Percentiles rank a stretch among this genome's conserved stretches.
These are phyloP conservation scores for Tilletia setariae DNA, from an alignment of 1,284 basidiomycete species.

Conservation along the genomic window DNA sequence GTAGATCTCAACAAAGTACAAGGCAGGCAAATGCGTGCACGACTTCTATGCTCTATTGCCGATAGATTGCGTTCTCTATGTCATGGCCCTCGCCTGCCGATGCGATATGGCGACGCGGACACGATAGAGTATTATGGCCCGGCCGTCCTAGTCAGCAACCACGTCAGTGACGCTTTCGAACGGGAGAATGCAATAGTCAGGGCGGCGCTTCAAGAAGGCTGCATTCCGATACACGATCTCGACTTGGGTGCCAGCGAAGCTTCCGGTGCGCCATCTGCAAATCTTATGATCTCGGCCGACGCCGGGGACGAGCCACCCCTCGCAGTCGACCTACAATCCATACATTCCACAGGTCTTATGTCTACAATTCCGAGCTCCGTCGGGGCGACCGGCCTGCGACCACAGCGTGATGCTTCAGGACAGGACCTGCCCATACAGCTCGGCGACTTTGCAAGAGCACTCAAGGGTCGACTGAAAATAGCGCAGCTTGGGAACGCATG, in stretches of 20 bases:
- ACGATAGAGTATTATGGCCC: neutral
- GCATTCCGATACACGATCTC: neutral
- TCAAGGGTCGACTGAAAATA: constrained; percentile 21
- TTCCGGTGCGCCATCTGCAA: neutral
- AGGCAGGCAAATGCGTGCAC: neutral
- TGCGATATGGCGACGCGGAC: no score
- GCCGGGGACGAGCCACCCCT: neutral
- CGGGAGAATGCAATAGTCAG: constrained; percentile 27
- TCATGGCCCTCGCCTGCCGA: no score
- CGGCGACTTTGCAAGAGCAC: constrained; percentile 6
- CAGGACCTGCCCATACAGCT: neutral
- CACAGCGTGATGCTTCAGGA: constrained; percentile 3
- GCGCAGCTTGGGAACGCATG: constrained; percentile 42
- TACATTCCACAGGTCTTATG: neutral
- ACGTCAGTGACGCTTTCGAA: constrained; percentile 43
- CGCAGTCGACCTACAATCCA: neutral
- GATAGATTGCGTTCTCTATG: neutral
- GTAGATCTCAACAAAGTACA: constrained; percentile 18
- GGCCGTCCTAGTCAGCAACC: constrained; percentile 38
- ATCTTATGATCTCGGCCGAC: neutral
- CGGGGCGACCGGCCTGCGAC: neutral
- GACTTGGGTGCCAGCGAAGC: neutral
- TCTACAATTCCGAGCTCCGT: constrained; percentile 10
- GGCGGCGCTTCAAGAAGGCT: neutral
- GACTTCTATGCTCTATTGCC: constrained; percentile 5